These are phyloP conservation scores for Triticum urartu DNA, from an alignment of 176 grass and related monocot species.

Conservation along the genomic window DNA sequence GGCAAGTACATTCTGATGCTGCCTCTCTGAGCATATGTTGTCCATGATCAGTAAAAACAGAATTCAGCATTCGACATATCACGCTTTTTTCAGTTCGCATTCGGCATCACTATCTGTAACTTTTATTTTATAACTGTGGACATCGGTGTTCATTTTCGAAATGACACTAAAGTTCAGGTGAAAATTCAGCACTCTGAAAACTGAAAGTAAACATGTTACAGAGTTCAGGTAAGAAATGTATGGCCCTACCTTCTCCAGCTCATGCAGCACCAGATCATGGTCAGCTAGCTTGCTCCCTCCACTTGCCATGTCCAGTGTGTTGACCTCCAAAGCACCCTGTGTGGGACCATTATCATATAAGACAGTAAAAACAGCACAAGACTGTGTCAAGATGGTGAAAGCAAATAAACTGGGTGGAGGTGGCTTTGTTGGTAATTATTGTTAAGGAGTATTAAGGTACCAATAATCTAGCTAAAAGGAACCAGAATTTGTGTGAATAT, in stretches of 20 bases:
- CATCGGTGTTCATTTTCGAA: no score
- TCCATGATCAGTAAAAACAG: no score
- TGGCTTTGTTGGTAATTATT: not conserved
- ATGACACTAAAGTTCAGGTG: no score
- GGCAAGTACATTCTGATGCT: no score
- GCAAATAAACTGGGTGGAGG: not conserved
- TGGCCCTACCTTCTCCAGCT: not conserved
- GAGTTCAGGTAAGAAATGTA: no score
- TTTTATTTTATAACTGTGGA: no score
- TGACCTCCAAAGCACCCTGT: conserved; percentile 3
- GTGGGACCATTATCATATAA: not conserved
- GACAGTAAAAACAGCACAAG: not conserved
- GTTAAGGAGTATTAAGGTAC: not conserved
- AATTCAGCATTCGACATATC: no score
- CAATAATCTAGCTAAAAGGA: not conserved
- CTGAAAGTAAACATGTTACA: no score
- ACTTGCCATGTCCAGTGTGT: not conserved
- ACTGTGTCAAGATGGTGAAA: not conserved
- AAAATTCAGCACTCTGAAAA: no score
- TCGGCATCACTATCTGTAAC: no score
- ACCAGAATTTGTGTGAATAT: not conserved
- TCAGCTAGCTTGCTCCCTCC: not conserved
- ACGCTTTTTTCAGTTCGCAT: no score
- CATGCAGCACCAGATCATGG: conserved; percentile 11
- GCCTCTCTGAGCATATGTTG: no score